Percentiles rank a stretch among this genome's conserved stretches.
Evolutionary conservation across 2,329 filamentous ascomycete genomes (phyloP).

Genomic region (Chaetothyriales sp.): DNA sequence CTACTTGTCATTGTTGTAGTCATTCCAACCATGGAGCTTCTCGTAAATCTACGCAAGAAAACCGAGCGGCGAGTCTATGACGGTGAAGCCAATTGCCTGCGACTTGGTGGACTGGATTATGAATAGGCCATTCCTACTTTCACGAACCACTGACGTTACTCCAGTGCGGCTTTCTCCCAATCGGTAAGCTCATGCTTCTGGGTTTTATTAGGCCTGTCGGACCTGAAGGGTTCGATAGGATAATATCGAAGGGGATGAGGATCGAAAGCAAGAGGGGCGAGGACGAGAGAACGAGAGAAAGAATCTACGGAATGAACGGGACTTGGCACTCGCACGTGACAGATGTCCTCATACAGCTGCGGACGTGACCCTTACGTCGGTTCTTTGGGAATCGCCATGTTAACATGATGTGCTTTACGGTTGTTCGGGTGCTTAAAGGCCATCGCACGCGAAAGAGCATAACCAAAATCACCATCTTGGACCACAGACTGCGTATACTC

Average conservation of each 20-base stretch:
- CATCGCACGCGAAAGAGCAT: conserved; percentile 49
- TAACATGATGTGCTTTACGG: conserved; percentile 49
- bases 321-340: too few relatives aligned
- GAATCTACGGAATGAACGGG: too few relatives aligned
- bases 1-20: conserved; percentile 50
- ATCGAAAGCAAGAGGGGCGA: too few relatives aligned
- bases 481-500: conserved; percentile 49
- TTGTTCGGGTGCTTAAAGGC: conserved; percentile 42
- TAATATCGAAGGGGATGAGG: too few relatives aligned
- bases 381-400: conserved; percentile 38
- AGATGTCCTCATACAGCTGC: conserved; percentile 38
- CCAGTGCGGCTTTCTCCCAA: conserved; percentile 39
- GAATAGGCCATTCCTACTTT: conserved; percentile 5
- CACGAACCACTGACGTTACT: conserved; percentile 43
- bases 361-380: conserved; percentile 42
- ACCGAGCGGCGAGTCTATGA: conserved; percentile 56
- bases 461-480: conserved; percentile 59
- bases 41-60: conserved; percentile 69
- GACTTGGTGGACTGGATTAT: conserved; percentile 51
- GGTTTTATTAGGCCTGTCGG: too few relatives aligned
- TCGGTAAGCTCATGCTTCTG: conserved; percentile 39
- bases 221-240: too few relatives aligned
- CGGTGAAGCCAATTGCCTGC: conserved; percentile 54
- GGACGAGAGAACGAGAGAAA: too few relatives aligned
- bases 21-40: conserved; percentile 65